These are phyloP conservation scores for Candida taoyuanica DNA, from an alignment of 805 yeast genomes.

Conservation along the genomic window DNA sequence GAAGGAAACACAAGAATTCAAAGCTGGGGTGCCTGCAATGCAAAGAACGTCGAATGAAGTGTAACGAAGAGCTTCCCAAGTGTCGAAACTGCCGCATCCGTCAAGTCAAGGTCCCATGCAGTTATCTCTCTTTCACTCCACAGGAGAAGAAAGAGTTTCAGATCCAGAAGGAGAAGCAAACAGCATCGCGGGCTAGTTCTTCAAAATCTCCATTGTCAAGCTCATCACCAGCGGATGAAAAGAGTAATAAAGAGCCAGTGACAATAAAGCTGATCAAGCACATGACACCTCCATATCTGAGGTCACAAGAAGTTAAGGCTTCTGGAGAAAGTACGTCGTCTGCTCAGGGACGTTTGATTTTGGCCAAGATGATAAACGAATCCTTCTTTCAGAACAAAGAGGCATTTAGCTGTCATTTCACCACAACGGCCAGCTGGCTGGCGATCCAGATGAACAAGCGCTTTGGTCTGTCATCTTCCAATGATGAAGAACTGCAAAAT, in stretches of 20 bases:
- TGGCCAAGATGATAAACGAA: slow-evolving; percentile 9
- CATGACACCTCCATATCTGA: slow-evolving; percentile 1
- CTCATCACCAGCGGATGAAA: slow-evolving; percentile 1
- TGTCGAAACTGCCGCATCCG: slow-evolving; percentile 39
- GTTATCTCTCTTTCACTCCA: slow-evolving; percentile 22
- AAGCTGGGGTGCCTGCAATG: slow-evolving; percentile 45
- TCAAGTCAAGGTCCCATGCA: slow-evolving; percentile 25
- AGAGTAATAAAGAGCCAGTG: not conserved
- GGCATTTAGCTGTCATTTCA: slow-evolving; percentile 8
- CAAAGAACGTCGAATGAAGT: slow-evolving; percentile 46
- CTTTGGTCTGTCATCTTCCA: not conserved
- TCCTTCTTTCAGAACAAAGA: slow-evolving; percentile 8
- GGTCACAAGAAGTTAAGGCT: slow-evolving; percentile 14
- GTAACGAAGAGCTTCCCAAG: slow-evolving; percentile 46
- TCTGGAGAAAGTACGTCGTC: slow-evolving; percentile 13
- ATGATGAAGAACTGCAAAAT: not conserved
- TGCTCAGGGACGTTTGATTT: slow-evolving; percentile 8
- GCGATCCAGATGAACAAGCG: slow-evolving; percentile 17
- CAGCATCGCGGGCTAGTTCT: not conserved
- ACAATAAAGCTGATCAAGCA: slow-evolving; percentile 14
- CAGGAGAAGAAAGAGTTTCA: slow-evolving; percentile 18
- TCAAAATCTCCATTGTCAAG: slow-evolving; percentile 8
- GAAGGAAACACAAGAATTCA: slow-evolving; percentile 28
- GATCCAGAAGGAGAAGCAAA: slow-evolving; percentile 9
- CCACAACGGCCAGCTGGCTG: slow-evolving; percentile 16